phyloP scores from a whole-genome alignment of 495 filamentous ascomycete species.

The Hypoxylon perforatum region DNA sequence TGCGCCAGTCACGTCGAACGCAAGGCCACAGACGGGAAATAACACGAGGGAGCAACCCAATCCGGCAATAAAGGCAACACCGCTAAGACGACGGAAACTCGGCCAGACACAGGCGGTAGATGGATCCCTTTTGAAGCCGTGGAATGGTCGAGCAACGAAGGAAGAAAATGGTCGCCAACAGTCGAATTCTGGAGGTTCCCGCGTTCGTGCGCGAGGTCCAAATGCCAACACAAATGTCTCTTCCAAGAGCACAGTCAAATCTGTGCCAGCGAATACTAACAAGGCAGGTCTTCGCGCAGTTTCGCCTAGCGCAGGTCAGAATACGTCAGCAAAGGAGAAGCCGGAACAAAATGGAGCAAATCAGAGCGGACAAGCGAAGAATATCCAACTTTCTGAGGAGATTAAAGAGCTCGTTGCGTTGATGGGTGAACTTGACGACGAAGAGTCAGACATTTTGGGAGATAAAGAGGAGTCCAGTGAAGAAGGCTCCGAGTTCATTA shows the following conservation, averaged over 20 bases:
- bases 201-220: constrained; percentile 2
- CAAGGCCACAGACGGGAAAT: not conserved
- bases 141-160: not conserved
- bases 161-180: constrained; percentile 1
- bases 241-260: not conserved
- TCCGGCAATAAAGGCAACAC: constrained; percentile 25
- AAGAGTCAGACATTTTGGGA: constrained; percentile 11
- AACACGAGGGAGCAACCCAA: not conserved
- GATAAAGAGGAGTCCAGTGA: constrained; percentile 8
- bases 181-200: constrained; percentile 10
- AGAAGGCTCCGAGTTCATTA: constrained; percentile 38
- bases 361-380: not conserved
- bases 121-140: constrained; percentile 42
- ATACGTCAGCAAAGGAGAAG: not conserved
- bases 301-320: not conserved
- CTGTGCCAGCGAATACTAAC: constrained; percentile 4
- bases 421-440: constrained; percentile 8
- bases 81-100: constrained; percentile 42
- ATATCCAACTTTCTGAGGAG: not conserved
- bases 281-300: constrained; percentile 1
- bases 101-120: constrained; percentile 35
- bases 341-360: not conserved
- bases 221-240: constrained; percentile 2
- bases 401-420: not conserved
- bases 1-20: not conserved